Evolutionary conservation across 1,284 basidiomycete genomes (phyloP).

Genomic region (Moesziomyces sp.): DNA sequence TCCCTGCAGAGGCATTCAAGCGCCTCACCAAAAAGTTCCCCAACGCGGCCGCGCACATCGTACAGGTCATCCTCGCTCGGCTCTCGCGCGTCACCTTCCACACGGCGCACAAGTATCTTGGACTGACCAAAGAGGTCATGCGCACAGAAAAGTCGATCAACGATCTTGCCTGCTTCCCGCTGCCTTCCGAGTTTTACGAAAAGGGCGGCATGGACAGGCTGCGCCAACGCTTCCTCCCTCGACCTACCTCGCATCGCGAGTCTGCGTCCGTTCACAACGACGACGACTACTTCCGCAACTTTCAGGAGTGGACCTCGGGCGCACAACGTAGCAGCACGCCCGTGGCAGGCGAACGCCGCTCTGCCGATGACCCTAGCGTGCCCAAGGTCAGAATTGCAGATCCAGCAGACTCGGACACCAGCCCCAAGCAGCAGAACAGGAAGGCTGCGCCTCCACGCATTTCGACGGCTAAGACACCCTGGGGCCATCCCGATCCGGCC

Average conservation of each 20-base stretch:
- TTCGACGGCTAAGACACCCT: conserved; percentile 46
- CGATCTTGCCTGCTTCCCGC: conserved; percentile 91
- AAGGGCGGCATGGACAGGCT: conserved; percentile 90
- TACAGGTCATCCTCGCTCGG: conserved; percentile 94
- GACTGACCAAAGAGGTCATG: conserved; percentile 92
- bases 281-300: conserved; percentile 54
- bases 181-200: conserved; percentile 90
- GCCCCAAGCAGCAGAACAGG: conserved; percentile 21
- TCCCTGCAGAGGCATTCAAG: conserved; percentile 95
- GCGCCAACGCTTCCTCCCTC: conserved; percentile 77
- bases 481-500: conserved; percentile 60
- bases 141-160: conserved; percentile 97
- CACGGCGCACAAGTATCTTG: conserved; percentile 93
- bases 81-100: conserved; percentile 96
- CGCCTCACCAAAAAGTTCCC: conserved; percentile 91
- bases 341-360: conserved; percentile 10
- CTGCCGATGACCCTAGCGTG: conserved; percentile 3
- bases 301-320: conserved; percentile 39
- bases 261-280: conserved; percentile 28
- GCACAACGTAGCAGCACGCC: conserved; percentile 38
- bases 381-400: conserved; percentile 31
- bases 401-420: conserved; percentile 4
- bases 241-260: conserved; percentile 39
- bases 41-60: conserved; percentile 95
- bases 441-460: conserved; percentile 7